Conservation (phyloP, 345 rosid species). For the Arabis alpina region DNA sequence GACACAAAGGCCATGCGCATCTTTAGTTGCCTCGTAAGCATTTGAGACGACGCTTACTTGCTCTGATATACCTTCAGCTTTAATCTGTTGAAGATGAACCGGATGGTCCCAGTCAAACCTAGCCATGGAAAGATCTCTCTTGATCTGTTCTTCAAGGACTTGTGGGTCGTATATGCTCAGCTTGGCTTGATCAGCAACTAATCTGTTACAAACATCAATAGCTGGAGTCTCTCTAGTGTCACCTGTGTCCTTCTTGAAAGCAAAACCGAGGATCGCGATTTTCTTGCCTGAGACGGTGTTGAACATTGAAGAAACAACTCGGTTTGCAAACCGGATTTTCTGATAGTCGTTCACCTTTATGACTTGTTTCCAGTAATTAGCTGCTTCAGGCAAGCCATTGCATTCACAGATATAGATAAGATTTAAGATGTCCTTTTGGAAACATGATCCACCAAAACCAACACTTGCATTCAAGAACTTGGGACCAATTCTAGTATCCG, state of each 20-base stretch:
- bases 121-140: conserved; percentile 66
- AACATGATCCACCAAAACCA: conserved; percentile 80
- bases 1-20: conserved; percentile 66
- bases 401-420: conserved; percentile 74
- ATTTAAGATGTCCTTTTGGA: conserved; percentile 72
- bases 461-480: conserved; percentile 76
- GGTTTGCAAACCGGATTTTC: conserved; percentile 68
- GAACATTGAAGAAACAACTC: conserved; percentile 67
- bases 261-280: conserved; percentile 70
- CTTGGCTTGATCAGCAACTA: conserved; percentile 62
- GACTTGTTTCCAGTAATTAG: conserved; percentile 80
- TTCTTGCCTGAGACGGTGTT: conserved; percentile 67
- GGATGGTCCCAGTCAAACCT: conserved; percentile 82
- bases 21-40: conserved; percentile 65
- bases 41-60: conserved; percentile 57
- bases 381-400: conserved; percentile 71
- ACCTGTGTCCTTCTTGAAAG: conserved; percentile 79
- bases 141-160: conserved; percentile 67
- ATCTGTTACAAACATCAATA: conserved; percentile 71
- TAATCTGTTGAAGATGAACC: conserved; percentile 60
- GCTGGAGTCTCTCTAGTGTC: conserved; percentile 86
- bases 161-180: conserved; percentile 70
- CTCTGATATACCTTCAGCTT: conserved; percentile 48
- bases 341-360: conserved; percentile 76
- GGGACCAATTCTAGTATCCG: conserved; percentile 68